Conservation (phyloP, 1,284 basidiomycete species). For the Ceratobasidium sp. region DNA sequence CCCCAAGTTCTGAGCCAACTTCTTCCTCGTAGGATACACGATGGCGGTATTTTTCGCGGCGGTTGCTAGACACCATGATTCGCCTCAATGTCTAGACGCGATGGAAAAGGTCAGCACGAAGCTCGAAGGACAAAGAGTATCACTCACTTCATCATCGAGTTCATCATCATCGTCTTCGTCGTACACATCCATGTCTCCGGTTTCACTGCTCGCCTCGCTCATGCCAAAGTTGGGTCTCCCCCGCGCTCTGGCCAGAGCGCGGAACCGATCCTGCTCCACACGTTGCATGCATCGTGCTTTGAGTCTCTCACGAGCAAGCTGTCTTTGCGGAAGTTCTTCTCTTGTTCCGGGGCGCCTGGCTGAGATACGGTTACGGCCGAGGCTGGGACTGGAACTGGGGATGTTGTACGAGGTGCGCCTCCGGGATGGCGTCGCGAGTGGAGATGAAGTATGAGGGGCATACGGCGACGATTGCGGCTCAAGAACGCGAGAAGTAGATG, state of each 20-base stretch:
- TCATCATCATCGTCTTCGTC: slow-evolving; percentile 34
- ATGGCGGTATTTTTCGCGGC: slow-evolving; percentile 24
- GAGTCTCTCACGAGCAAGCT: slow-evolving; percentile 33
- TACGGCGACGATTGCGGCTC: slow-evolving; percentile 17
- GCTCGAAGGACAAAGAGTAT: no score
- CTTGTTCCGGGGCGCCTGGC: slow-evolving; percentile 2
- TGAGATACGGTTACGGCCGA: slow-evolving; percentile 14
- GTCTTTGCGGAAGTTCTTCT: slow-evolving; percentile 27
- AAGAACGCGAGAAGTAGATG: background rate
- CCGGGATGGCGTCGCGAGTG: slow-evolving; percentile 25
- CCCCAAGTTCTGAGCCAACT: slow-evolving; percentile 32
- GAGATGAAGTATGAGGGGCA: slow-evolving; percentile 27
- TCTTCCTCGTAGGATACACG: slow-evolving; percentile 33
- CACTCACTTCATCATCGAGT: slow-evolving; percentile 22
- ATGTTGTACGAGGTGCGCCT: background rate
- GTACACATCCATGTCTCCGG: slow-evolving; percentile 32
- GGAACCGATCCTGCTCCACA: slow-evolving; percentile 33
- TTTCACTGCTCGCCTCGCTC: slow-evolving; percentile 37
- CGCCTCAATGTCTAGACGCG: slow-evolving; percentile 14
- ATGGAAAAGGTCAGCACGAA: background rate
- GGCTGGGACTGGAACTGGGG: slow-evolving; percentile 7
- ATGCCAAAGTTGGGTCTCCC: slow-evolving; percentile 23
- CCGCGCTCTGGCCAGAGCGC: slow-evolving; percentile 26
- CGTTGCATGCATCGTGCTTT: slow-evolving; percentile 38
- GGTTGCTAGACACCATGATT: slow-evolving; percentile 32